phyloP scores from a whole-genome alignment of 345 rosid genomes.

The Euphorbia peplus region DNA sequence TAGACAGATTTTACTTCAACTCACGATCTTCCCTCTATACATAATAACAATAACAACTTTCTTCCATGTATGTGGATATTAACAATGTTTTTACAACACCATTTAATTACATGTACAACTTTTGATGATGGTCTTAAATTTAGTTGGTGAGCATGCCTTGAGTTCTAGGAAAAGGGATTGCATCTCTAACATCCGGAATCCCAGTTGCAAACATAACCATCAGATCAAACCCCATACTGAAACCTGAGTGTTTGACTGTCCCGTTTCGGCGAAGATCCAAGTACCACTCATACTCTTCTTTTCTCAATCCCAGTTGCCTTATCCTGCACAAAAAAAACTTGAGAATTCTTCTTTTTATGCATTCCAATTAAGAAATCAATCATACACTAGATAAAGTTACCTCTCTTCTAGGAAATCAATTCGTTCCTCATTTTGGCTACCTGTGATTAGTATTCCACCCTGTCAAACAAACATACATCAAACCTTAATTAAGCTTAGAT shows the following conservation, averaged over 20 bases:
- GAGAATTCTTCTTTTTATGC: too few relatives aligned
- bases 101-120: constrained; percentile 1
- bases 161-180: constrained; percentile 72
- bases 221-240: constrained; percentile 62
- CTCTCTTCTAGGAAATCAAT: constrained; percentile 42
- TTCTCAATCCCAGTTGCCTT: constrained; percentile 39
- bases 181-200: constrained; percentile 71
- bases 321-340: constrained; percentile 41
- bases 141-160: constrained; percentile 50
- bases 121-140: neutral
- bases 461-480: constrained; percentile 29
- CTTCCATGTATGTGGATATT: neutral
- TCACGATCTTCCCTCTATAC: neutral
- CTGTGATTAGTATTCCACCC: constrained; percentile 66
- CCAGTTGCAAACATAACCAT: constrained; percentile 72
- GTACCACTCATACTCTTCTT: constrained; percentile 75
- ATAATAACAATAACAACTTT: constrained; percentile 1
- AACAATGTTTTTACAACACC: too few relatives aligned
- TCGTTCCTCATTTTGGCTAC: constrained; percentile 88
- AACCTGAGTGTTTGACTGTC: constrained; percentile 71
- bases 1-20: constrained; percentile 8
- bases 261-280: constrained; percentile 79
- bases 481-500: neutral
- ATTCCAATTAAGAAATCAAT: too few relatives aligned
- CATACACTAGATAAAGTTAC: too few relatives aligned